A percentile compares a stretch with the other conserved stretches of the same genome.
Conservation (phyloP, 345 rosid species). For the Pseudoturritis turrita region DNA sequence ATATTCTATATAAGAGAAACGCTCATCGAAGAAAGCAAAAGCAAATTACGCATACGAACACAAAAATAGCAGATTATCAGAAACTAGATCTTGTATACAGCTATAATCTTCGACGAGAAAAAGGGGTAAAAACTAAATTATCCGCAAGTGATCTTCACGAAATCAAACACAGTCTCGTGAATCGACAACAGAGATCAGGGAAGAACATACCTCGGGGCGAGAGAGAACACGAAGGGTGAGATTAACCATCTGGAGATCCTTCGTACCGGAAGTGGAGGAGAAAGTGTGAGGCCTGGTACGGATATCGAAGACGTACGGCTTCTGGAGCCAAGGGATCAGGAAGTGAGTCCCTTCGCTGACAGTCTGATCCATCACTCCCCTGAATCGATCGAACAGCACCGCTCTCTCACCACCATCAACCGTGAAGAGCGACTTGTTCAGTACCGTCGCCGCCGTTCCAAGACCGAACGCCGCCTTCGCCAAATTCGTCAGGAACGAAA, state of each 20-base stretch:
- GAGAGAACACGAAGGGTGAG: constrained; percentile 96
- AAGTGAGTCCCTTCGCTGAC: constrained; percentile 95
- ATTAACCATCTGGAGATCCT: constrained; percentile 98
- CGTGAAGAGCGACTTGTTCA: constrained; percentile 70
- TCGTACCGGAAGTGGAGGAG: constrained; percentile 92
- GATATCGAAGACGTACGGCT: constrained; percentile 72
- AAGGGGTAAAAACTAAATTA: neutral
- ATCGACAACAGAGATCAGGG: neutral
- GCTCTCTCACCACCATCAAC: constrained; percentile 98
- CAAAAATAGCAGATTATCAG: neutral
- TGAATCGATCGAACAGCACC: constrained; percentile 84
- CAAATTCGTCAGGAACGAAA: constrained; percentile 57
- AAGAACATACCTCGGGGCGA: constrained; percentile 60
- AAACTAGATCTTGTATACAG: neutral
- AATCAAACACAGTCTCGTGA: neutral
- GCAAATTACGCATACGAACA: neutral
- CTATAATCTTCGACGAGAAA: neutral
- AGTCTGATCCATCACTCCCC: constrained; percentile 79
- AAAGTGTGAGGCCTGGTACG: constrained; percentile 92
- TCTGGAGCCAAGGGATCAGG: constrained; percentile 87
- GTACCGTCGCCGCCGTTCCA: constrained; percentile 56
- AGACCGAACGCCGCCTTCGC: constrained; percentile 82
- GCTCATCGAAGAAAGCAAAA: neutral
- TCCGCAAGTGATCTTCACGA: neutral
- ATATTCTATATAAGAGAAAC: neutral